Evolutionary conservation across 1,284 basidiomycete species (phyloP).

Genomic region (Rhodotorula sp.): DNA sequence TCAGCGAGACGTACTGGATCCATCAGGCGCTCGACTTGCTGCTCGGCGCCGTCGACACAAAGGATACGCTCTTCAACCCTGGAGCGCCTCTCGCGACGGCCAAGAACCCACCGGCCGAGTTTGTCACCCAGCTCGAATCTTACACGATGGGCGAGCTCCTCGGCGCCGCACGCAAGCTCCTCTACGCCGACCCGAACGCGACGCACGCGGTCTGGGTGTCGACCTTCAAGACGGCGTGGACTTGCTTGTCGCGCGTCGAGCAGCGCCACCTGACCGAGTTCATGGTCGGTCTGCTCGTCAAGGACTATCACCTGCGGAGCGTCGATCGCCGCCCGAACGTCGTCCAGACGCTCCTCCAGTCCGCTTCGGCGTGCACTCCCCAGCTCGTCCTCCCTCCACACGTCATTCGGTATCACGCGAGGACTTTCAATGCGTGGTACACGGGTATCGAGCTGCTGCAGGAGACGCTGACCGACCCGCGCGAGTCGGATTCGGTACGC

Average conservation of each 20-base stretch:
- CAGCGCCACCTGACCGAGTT: conserved; percentile 86
- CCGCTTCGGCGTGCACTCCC: conserved; percentile 78
- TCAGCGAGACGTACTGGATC: conserved; percentile 94
- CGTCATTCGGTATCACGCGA: conserved; percentile 92
- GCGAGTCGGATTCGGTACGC: conserved; percentile 73
- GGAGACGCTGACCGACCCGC: conserved; percentile 61
- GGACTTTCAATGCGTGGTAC: conserved; percentile 96
- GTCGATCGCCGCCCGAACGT: conserved; percentile 90
- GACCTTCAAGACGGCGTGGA: conserved; percentile 86
- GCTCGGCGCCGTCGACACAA: conserved; percentile 74
- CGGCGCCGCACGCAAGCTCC: conserved; percentile 74
- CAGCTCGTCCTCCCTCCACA: conserved; percentile 88
- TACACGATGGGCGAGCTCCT: conserved; percentile 57
- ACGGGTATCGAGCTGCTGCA: conserved; percentile 85
- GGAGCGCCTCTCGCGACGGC: conserved; percentile 1
- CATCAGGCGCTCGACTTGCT: conserved; percentile 86
- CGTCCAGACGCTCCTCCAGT: conserved; percentile 84
- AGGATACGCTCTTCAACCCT: conserved; percentile 51
- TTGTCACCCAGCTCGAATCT: conserved; percentile 36
- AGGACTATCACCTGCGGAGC: conserved; percentile 90
- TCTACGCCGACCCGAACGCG: conserved; percentile 73
- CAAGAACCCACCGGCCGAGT: conserved; percentile 19
- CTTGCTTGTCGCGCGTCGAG: conserved; percentile 76
- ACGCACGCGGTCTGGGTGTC: conserved; percentile 88
- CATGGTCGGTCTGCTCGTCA: conserved; percentile 84